These are phyloP conservation scores for Gnomoniopsis smithogilvyi DNA, from an alignment of 2,329 filamentous ascomycete species.

Conservation along the genomic window DNA sequence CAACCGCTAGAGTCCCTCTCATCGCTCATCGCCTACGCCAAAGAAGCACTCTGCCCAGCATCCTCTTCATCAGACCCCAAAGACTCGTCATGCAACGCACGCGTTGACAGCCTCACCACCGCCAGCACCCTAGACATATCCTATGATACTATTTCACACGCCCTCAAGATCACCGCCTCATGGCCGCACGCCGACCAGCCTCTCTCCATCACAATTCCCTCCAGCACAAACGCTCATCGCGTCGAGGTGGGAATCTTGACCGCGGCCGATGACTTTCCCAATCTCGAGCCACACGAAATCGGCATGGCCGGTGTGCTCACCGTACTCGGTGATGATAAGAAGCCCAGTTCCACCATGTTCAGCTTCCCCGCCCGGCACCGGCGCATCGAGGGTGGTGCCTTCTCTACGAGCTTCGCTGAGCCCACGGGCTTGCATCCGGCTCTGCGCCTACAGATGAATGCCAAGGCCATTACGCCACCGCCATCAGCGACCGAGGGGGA, in stretches of 20 bases:
- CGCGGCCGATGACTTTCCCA: constrained; percentile 56
- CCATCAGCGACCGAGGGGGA: constrained; percentile 38
- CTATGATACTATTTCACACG: constrained; percentile 65
- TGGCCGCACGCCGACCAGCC: constrained; percentile 51
- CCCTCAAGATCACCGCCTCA: constrained; percentile 61
- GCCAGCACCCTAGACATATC: constrained; percentile 73
- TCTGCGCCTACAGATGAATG: constrained; percentile 62
- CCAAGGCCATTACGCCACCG: constrained; percentile 40
- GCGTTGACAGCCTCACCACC: constrained; percentile 39
- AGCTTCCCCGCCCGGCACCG: constrained; percentile 77
- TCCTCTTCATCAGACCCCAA: constrained; percentile 12
- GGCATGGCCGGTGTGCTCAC: constrained; percentile 75
- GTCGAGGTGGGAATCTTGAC: constrained; percentile 77
- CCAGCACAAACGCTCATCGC: constrained; percentile 39
- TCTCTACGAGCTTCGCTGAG: constrained; percentile 59
- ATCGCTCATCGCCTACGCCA: constrained; percentile 51
- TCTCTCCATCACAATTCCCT: constrained; percentile 37
- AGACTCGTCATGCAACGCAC: constrained; percentile 42
- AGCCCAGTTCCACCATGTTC: constrained; percentile 75
- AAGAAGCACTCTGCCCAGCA: constrained; percentile 47
- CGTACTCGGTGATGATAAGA: constrained; percentile 71
- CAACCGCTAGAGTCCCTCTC: constrained; percentile 57
- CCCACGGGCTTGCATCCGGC: constrained; percentile 84
- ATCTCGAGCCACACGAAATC: constrained; percentile 67
- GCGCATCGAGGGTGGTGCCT: constrained; percentile 49